Conservation (phyloP, 78 protist species). For the Dictyostelium discoideum region DNA sequence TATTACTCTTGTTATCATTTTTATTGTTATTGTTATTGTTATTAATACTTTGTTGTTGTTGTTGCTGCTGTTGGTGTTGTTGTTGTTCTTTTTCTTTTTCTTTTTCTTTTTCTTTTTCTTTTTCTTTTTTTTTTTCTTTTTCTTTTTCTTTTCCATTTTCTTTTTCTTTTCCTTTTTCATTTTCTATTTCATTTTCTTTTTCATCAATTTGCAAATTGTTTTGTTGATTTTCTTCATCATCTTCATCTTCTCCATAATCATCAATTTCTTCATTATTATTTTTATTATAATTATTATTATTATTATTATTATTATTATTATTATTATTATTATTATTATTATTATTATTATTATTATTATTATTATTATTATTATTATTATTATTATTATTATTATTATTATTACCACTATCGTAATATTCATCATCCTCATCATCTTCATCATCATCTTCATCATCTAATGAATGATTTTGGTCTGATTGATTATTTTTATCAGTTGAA, state of each 20-base stretch:
- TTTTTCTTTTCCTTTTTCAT: too few species aligned
- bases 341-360: background rate
- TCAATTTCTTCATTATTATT: background rate
- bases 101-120: too few species aligned
- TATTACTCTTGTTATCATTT: background rate
- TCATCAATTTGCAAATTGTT: too few species aligned
- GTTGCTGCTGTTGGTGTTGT: too few species aligned
- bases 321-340: background rate
- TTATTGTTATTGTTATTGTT: background rate
- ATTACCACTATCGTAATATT: background rate
- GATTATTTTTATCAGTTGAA: background rate
- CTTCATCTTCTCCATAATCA: background rate
- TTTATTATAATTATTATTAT: background rate
- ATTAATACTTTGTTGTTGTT: too few species aligned
- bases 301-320: background rate
- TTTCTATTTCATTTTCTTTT: too few species aligned
- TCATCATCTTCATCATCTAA: too few species aligned
- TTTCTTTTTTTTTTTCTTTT: too few species aligned
- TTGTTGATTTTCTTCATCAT: background rate
- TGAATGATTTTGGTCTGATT: background rate
- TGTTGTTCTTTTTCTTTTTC: too few species aligned
- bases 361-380: background rate
- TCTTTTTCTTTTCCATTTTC: too few species aligned
- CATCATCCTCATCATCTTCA: too few species aligned
- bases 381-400: background rate